Evolutionary conservation across 2,329 filamentous ascomycete genomes (phyloP), one percentile per base, ranked within the genome.

Genomic region (Taxawa tesnikishii): DNA sequence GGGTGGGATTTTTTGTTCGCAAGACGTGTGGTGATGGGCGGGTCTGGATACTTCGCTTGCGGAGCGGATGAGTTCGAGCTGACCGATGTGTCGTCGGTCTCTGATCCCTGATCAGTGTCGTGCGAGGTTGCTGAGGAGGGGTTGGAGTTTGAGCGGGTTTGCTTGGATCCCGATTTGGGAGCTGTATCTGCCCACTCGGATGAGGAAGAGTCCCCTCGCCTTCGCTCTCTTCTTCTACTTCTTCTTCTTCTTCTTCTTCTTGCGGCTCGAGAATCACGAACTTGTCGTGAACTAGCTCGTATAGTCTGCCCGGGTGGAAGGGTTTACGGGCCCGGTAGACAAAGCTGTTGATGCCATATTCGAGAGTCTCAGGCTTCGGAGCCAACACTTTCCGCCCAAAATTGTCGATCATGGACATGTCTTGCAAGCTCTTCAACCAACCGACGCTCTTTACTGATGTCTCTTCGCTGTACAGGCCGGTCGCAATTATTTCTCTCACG

Each of bases 271-370:
- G 50, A 1, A 62, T 45, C 23, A 62, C 57, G 43, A 61, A 62
- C 21, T 60, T 61, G 32, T 59, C 58, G 31, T 60, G 49, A 1
- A 62, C 45, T 7, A 59, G 48, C 5, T 47, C 46, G 38, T 59
- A 62, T 0, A 62, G 44, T 11, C 57, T 54, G 19, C 54, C 41
- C 4, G 59, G 58, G 26, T 61, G 51, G 32, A 62, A 62, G 0
- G 58, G 58, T 4, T 54, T 47, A 4, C 70, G 61, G 0, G 72
- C 68, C 1, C 65, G 61, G 48, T 83, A 83, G 9, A 83, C 73
- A 42, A 81, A 81, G 47, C 73, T 83, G 21, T 72, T 68, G 8
- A 83, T 76, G 6, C 75, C 75, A 46, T 82, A 82, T 40, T 82
- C 78, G 33, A 82, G 63, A 0, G 76, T 82, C 55, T 83, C 78